Evolutionary conservation across 1,139 yeast species (phyloP), one percentile per base, ranked within the genome.

Genomic region (Geotrichum australiense): DNA sequence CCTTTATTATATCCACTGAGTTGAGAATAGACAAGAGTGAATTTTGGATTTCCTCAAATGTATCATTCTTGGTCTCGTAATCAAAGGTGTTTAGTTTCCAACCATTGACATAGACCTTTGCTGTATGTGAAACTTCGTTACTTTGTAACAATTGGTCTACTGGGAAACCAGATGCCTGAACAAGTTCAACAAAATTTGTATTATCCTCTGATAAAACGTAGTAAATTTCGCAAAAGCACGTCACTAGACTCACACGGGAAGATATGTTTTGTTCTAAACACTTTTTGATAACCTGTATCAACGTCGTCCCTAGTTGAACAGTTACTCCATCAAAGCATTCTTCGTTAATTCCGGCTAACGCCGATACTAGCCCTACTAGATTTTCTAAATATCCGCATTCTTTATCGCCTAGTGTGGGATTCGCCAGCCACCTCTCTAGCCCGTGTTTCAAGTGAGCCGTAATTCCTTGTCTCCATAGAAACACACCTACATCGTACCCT

Each of bases 401-500:
- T 7, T 18, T 24, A 10, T 57, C 29, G 4, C 29, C 31, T 14
- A 41, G 37, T n/a, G 42, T 30, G 52, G 59, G 46, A 48, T 57
- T 38, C 19, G 41, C 29, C 2, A 40, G 57, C 24, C 78, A 69
- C 50, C 78, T 78, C 0, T 57, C 57, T 35, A 81, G 61, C 1
- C 78, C 73, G 4, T 58, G 54, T 38, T 70, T 73, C 28, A 87
- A 67, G 15, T 74, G 63, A 0, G 73, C 67, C 80, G 94, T 78
- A 37, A 91, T 75, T 47, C 82, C 78, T 21, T 78, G 77, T 59
- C 96, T 74, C 84, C 94, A 82, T 44, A 83, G 61, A 58, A 74
- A 76, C 23, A 75, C 73, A 28, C 87, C 76, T 22, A 85, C 73
- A 49, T 85, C 94, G 53, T 85, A 79, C n/a, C 96, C 97, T 63